Percentiles rank a stretch among this genome's conserved stretches.
Conservation (phyloP, 2,329 filamentous ascomycete genomes). For the Septoria petroselini region DNA sequence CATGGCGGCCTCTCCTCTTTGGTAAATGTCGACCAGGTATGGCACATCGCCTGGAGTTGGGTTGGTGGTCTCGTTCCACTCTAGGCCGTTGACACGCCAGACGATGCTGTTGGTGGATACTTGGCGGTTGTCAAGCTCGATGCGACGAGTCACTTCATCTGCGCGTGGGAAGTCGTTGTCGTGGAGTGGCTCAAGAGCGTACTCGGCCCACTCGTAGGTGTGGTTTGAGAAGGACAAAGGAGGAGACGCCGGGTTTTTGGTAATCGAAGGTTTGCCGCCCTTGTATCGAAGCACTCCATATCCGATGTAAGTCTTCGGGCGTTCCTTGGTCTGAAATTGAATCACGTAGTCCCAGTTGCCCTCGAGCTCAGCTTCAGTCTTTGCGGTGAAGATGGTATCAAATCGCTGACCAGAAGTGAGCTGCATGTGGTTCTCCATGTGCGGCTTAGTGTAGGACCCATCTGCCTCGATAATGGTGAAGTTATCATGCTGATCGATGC, state of each 20-base stretch:
- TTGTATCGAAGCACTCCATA: constrained; percentile 53
- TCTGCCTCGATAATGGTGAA: constrained; percentile 62
- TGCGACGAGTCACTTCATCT: constrained; percentile 37
- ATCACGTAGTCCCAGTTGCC: constrained; percentile 44
- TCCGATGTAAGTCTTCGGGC: constrained; percentile 46
- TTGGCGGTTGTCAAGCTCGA: constrained; percentile 34
- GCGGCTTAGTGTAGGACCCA: constrained; percentile 50
- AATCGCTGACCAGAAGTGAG: constrained; percentile 60
- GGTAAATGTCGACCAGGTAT: constrained; percentile 54
- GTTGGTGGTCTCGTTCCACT: constrained; percentile 27
- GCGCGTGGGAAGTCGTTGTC: constrained; percentile 37
- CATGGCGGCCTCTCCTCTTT: constrained; percentile 45
- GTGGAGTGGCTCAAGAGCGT: constrained; percentile 38
- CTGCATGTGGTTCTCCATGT: constrained; percentile 52
- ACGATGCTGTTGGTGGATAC: constrained; percentile 18
- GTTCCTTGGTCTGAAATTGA: constrained; percentile 52
- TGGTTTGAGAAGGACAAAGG: constrained; percentile 37
- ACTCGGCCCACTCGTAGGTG: constrained; percentile 41
- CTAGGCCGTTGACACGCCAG: constrained; percentile 27
- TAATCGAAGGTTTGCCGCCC: constrained; percentile 21
- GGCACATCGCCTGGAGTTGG: constrained; percentile 39
- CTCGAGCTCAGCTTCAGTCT: constrained; percentile 47
- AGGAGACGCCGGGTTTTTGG: constrained; percentile 21
- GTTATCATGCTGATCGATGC: constrained; percentile 56
- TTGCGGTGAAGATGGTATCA: constrained; percentile 55